These are phyloP conservation scores for Nakaseomyces bracarensis DNA, from an alignment of 1,139 yeast species.

Conservation along the genomic window DNA sequence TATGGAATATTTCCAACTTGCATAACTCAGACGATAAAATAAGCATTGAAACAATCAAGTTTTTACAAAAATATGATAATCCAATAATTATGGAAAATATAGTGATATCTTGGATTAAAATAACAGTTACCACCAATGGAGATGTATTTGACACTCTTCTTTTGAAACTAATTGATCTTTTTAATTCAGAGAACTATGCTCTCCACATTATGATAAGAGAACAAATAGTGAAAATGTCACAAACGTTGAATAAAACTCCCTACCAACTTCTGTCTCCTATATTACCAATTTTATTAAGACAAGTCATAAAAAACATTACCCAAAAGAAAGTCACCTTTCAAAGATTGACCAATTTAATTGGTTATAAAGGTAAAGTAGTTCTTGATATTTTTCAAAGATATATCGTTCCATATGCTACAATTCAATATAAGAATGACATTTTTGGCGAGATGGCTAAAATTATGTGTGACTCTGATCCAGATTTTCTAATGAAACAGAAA, in stretches of 20 bases:
- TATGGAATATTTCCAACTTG: slow-evolving; percentile 22
- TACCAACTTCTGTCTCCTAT: slow-evolving; percentile 72
- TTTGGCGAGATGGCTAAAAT: slow-evolving; percentile 49
- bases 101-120: slow-evolving; percentile 26
- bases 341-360: slow-evolving; percentile 56
- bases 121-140: slow-evolving; percentile 25
- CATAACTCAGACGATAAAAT: slow-evolving; percentile 24
- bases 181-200: slow-evolving; percentile 28
- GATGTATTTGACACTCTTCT: slow-evolving; percentile 29
- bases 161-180: slow-evolving; percentile 27
- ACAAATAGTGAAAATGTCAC: slow-evolving; percentile 33
- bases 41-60: slow-evolving; percentile 21
- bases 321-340: slow-evolving; percentile 47
- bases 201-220: slow-evolving; percentile 27
- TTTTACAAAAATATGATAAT: slow-evolving; percentile 18
- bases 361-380: slow-evolving; percentile 53
- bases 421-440: slow-evolving; percentile 53
- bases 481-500: slow-evolving; percentile 19
- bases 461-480: slow-evolving; percentile 24
- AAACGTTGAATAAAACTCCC: slow-evolving; percentile 43
- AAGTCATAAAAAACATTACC: slow-evolving; percentile 46
- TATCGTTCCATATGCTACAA: slow-evolving; percentile 69
- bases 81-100: slow-evolving; percentile 21
- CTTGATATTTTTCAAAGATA: slow-evolving; percentile 61
- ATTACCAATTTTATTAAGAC: slow-evolving; percentile 64